These are phyloP conservation scores for Oidiodendron maius DNA, from an alignment of 495 filamentous ascomycete genomes.

Conservation along the genomic window DNA sequence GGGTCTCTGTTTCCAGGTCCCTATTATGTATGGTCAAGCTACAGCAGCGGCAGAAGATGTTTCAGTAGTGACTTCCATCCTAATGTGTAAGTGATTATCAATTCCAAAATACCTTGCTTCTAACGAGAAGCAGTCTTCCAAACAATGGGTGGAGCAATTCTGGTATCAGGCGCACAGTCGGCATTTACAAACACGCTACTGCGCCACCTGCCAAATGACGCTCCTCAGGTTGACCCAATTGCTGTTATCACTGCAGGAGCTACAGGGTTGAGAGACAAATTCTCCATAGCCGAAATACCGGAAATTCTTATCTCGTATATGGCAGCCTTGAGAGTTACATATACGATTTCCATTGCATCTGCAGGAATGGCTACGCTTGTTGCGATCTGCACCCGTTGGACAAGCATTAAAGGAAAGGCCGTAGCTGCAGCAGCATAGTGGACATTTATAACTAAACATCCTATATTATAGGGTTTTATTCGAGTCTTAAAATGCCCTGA, in stretches of 20 bases:
- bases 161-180: constrained; percentile 38
- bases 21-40: constrained; percentile 18
- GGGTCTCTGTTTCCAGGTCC: constrained; percentile 18
- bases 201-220: constrained; percentile 26
- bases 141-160: constrained; percentile 43
- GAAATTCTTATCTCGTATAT: constrained; percentile 54
- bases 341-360: constrained; percentile 33
- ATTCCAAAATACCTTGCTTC: no score
- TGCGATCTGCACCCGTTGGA: constrained; percentile 62
- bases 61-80: constrained; percentile 17
- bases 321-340: constrained; percentile 44
- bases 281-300: constrained; percentile 35
- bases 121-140: no score
- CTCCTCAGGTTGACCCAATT: constrained; percentile 35
- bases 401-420: constrained; percentile 54
- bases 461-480: no score
- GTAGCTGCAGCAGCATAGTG: constrained; percentile 12
- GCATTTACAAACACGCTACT: constrained; percentile 41
- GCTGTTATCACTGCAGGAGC: constrained; percentile 45
- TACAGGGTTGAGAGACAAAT: constrained; percentile 38
- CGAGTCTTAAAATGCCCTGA: no score
- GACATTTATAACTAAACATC: no score
- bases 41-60: constrained; percentile 14
- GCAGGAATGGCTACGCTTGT: constrained; percentile 41
- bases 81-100: no score